Base-by-base conservation (phyloP, 352 stramenopile genomes). In the Phytophthora meadii region DNA sequence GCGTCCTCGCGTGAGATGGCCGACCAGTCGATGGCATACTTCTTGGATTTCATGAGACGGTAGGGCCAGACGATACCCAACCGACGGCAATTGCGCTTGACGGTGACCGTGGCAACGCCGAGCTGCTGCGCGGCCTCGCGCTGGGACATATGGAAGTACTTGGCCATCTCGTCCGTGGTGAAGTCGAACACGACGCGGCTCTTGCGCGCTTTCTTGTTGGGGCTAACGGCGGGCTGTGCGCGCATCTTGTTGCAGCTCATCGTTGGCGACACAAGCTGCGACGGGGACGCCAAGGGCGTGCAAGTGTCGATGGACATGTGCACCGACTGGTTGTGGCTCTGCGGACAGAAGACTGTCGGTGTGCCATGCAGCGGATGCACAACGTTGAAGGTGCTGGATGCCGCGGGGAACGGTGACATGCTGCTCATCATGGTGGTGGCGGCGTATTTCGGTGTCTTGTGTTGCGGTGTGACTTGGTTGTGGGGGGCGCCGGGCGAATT, bases 81-180 rank as follows among this genome's bases (percentile, higher is more conserved):
- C 34, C 79, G 79, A 24, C 81, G 81, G 48, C 79, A 87, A 61
- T 84, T 87, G 58, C 79, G 68, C 61, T 87, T 87, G 53, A 88
- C 74, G 42, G 79, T 88, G 45, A 88, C 81, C 12, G 81, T 82
- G 24, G 79, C 74, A 14, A 85, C 76, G n/a, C 79, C 79, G 51
- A 88, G 70, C 47, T 79, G 65, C 48, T 83, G 76, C 3, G 79
- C 79, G 10, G 79, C 79, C 44, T 85, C 68, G 28, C 79, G 76
- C 46, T 88, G 79, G 17, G 76, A 81, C 61, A 88, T 77, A 74
- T 82, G 74, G 41, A 82, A 84, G 70, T 83, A 85, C 65, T 82
- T 64, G 48, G 73, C 68, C 70, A 84, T 80, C 48, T 84, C 73
- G 36, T 84, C 73, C 27, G 71, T 79, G 32, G 76, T 77, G 46